These are phyloP conservation scores for Starmerella gropengiesseri DNA, from an alignment of 805 yeast species.

Conservation along the genomic window DNA sequence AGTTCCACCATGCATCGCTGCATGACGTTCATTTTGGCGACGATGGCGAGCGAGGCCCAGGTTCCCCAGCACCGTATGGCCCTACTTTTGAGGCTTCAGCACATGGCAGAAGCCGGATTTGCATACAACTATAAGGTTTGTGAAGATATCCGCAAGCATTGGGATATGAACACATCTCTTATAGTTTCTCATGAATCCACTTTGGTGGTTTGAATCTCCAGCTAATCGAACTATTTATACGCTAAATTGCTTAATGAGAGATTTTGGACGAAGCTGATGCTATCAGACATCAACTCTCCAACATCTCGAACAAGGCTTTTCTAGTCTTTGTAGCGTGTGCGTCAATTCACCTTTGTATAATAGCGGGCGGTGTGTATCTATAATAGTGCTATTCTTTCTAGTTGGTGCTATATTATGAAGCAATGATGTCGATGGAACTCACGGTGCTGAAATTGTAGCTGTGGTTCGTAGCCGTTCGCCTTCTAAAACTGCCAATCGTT, in stretches of 20 bases:
- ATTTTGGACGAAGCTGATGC: too few relatives aligned
- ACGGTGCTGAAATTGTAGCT: background rate
- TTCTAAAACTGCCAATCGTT: conserved; percentile 50
- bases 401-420: too few relatives aligned
- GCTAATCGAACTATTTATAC: background rate
- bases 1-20: conserved; percentile 46
- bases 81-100: conserved; percentile 34
- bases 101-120: conserved; percentile 36
- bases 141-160: conserved; percentile 41
- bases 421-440: too few relatives aligned
- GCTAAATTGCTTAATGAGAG: too few relatives aligned
- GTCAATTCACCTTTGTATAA: too few relatives aligned
- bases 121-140: conserved; percentile 38
- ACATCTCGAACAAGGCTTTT: too few relatives aligned
- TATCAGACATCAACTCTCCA: too few relatives aligned
- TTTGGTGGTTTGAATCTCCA: background rate
- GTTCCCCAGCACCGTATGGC: conserved; percentile 32
- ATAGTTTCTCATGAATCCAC: conserved; percentile 25
- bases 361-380: too few relatives aligned
- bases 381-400: too few relatives aligned
- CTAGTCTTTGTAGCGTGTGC: too few relatives aligned
- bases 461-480: background rate
- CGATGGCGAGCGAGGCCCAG: conserved; percentile 49
- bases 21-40: conserved; percentile 43
- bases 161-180: conserved; percentile 42